A percentile compares a stretch with the other conserved stretches of the same genome.
phyloP scores from a whole-genome alignment of 192 early-diverging fungal genomes.

The Coemansia sp. region DNA sequence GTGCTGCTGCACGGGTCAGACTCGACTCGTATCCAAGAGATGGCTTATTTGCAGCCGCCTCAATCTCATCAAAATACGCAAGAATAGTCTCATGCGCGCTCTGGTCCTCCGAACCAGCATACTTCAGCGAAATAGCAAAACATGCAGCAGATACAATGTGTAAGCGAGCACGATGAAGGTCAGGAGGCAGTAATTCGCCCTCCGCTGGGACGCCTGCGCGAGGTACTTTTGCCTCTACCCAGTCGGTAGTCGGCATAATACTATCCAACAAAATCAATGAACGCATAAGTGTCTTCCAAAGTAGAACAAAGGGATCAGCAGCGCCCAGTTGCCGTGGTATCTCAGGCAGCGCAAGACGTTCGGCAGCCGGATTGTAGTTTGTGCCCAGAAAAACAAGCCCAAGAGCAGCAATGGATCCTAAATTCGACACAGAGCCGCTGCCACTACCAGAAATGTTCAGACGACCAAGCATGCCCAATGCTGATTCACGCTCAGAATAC shows the following conservation, averaged over 20 bases:
- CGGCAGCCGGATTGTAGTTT: constrained; percentile 64
- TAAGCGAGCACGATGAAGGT: constrained; percentile 32
- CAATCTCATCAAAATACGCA: constrained; percentile 34
- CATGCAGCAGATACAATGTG: constrained; percentile 33
- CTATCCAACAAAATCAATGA: constrained; percentile 76
- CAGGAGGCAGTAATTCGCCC: constrained; percentile 2
- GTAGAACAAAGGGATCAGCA: constrained; percentile 69
- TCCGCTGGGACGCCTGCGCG: neutral
- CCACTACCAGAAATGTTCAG: constrained; percentile 6
- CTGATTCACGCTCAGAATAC: neutral
- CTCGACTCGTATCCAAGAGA: constrained; percentile 38
- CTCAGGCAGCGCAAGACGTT: constrained; percentile 62
- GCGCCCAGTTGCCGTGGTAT: constrained; percentile 63
- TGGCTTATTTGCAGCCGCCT: constrained; percentile 11
- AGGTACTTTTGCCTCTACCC: constrained; percentile 58
- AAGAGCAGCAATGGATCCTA: constrained; percentile 73
- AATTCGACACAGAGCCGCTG: constrained; percentile 16
- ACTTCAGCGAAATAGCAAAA: constrained; percentile 41
- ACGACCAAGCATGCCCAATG: constrained; percentile 16
- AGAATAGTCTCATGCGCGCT: constrained; percentile 22
- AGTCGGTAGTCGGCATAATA: constrained; percentile 62
- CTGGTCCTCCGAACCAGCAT: constrained; percentile 38
- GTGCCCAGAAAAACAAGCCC: constrained; percentile 83
- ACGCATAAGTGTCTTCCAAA: constrained; percentile 65
- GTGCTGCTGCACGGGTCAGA: constrained; percentile 62